phyloP scores from a whole-genome alignment of 2,329 filamentous ascomycete genomes.

The Myriosclerotinia curreyana region DNA sequence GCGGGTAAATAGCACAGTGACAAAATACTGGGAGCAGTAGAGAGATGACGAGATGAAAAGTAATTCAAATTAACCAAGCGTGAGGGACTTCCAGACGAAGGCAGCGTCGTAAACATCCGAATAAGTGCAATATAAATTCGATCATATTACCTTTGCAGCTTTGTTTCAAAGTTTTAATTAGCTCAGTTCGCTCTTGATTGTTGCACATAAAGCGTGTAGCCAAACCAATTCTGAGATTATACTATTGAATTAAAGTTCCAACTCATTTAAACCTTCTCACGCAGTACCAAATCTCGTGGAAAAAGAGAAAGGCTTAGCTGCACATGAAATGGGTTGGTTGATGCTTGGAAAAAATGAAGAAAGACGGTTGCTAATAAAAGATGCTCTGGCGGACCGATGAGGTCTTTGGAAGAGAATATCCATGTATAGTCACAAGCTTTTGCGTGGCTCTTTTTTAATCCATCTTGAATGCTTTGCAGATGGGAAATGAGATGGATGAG shows the following conservation, averaged over 20 bases:
- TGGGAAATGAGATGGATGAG: neutral
- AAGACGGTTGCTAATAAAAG: neutral
- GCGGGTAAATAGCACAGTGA: too few relatives aligned
- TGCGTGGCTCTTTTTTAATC: neutral
- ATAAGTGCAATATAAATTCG: too few relatives aligned
- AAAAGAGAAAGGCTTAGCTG: neutral
- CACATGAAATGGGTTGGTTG: neutral
- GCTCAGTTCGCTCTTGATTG: neutral
- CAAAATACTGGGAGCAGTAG: too few relatives aligned
- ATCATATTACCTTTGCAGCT: neutral
- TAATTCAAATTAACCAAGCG: too few relatives aligned
- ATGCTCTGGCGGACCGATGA: neutral
- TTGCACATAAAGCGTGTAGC: neutral
- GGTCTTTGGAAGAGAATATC: neutral
- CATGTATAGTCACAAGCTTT: neutral
- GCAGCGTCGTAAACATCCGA: too few relatives aligned
- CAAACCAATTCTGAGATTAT: neutral
- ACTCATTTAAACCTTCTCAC: neutral
- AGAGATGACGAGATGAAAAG: too few relatives aligned
- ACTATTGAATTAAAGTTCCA: neutral
- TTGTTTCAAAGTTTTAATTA: neutral
- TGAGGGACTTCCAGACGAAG: too few relatives aligned
- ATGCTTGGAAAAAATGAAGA: neutral
- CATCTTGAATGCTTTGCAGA: neutral
- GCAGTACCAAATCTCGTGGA: too few relatives aligned